Base-by-base conservation (phyloP, 768 basidiomycete genomes). In the Pleurotus eryngii region DNA sequence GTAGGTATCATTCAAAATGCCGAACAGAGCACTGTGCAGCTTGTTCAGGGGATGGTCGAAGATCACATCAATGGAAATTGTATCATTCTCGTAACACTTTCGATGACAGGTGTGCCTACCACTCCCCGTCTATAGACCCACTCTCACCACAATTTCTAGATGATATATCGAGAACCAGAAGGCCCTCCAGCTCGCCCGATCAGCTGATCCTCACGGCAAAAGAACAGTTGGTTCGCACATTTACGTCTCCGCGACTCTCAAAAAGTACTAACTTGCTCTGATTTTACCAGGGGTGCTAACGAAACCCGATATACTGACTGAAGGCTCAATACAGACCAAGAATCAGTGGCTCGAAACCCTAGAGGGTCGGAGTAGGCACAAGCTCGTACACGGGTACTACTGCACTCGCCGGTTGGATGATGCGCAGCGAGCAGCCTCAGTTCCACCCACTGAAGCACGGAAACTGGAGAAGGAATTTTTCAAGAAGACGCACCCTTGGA, bases 101-200 rank as follows among this genome's bases (percentile, higher is more conserved):
- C 81, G 0, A 81, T 82, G 81, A 78, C 76, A 58, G 81, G 81
- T 81, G 48, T 22, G 68, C 63, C 11, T 20, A 2, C 15, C 24
- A 24, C n/a, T 38, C 12, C 9, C 53, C 37, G 20, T 20, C 6
- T 26, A 17, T 24, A 37, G 35, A 35, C 14, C 43, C 11, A 42
- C 26, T 22, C 5, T 46, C 15, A 42, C 12, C 11, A 27, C 24
- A 20, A 39, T 30, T 0, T 38, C 8, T 49, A 84, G 84, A 82
- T 50, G 84, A 86, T 57, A 86, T 57, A 78, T 82, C 51, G 78
- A 84, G 60, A 85, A 83, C 60, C 83, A 83, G 62, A 78, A 77
- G 54, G 83, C 84, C 0, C 70, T 77, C 9, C 68, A 70, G 1
- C 72, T 84, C 2, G 83, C 83, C 1, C 67, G 67, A 1, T 65